phyloP scores from a whole-genome alignment of 108 stramenopile genomes.

The Pseudonitzschia multiseries region DNA sequence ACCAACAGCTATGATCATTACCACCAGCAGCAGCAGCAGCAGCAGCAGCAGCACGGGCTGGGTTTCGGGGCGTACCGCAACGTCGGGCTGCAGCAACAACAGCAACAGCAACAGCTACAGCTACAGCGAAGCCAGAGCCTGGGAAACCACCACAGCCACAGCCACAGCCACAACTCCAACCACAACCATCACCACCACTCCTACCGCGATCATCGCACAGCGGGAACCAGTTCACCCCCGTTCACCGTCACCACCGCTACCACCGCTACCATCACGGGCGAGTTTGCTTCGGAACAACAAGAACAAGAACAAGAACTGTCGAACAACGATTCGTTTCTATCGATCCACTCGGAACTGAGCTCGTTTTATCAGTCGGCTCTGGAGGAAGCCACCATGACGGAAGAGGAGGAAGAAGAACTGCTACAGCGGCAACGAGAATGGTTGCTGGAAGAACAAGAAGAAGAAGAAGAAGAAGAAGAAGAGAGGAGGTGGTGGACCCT shows the following conservation, averaged over 20 bases:
- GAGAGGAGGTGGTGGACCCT: too few species aligned
- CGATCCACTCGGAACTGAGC: not conserved
- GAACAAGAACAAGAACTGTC: too few species aligned
- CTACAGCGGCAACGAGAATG: not conserved
- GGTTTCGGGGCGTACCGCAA: not conserved
- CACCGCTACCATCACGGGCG: not conserved
- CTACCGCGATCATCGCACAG: too few species aligned
- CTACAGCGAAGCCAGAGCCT: not conserved
- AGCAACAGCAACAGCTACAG: not conserved
- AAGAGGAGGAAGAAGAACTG: conserved; percentile 12
- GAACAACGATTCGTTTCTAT: not conserved
- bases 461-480: too few species aligned
- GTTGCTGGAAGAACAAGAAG: not conserved
- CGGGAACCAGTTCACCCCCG: not conserved
- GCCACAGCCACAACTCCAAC: too few species aligned
- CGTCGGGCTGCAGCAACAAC: too few species aligned
- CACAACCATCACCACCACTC: too few species aligned
- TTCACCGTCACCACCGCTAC: not conserved
- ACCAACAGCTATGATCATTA: not conserved
- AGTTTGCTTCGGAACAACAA: too few species aligned
- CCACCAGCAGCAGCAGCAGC: too few species aligned
- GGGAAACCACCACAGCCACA: not conserved
- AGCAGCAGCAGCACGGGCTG: too few species aligned
- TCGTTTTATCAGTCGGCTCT: conserved; percentile 2
- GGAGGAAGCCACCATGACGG: conserved; percentile 2